Evolutionary conservation across 345 rosid species (phyloP).

Genomic region (Erodium maritimum): DNA sequence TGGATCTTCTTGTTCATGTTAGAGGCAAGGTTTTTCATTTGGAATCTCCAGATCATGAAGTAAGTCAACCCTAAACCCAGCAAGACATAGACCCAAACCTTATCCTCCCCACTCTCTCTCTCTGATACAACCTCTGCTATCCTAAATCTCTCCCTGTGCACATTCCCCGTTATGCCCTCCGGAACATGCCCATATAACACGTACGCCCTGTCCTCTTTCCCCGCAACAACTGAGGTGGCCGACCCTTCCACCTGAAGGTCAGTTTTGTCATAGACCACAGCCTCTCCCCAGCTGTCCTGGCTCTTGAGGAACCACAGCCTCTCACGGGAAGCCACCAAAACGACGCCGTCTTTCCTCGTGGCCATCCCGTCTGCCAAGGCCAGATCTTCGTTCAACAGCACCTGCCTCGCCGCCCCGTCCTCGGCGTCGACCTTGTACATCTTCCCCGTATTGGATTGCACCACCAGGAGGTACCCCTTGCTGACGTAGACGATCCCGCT

Average conservation of each 20-base stretch:
- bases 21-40: slow-evolving; percentile 52
- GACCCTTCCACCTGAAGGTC: slow-evolving; percentile 50
- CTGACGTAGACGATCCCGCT: slow-evolving; percentile 68
- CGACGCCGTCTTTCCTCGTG: slow-evolving; percentile 48
- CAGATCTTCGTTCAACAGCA: slow-evolving; percentile 39
- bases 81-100: slow-evolving; percentile 51
- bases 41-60: slow-evolving; percentile 64
- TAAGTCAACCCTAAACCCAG: slow-evolving; percentile 68
- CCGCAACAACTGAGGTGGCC: slow-evolving; percentile 48
- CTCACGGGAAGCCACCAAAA: slow-evolving; percentile 44
- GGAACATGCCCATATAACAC: slow-evolving; percentile 56
- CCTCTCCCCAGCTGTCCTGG: slow-evolving; percentile 64
- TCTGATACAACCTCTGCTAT: slow-evolving; percentile 49
- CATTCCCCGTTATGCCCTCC: slow-evolving; percentile 39
- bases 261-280: slow-evolving; percentile 52
- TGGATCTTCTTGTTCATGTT: slow-evolving; percentile 46
- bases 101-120: slow-evolving; percentile 38
- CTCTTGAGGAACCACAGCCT: slow-evolving; percentile 67
- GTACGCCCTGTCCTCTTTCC: slow-evolving; percentile 49
- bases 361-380: slow-evolving; percentile 50
- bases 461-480: slow-evolving; percentile 69
- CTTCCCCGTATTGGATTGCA: slow-evolving; percentile 79
- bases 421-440: slow-evolving; percentile 70
- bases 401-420: slow-evolving; percentile 48
- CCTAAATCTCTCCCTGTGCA: slow-evolving; percentile 31